Evolutionary conservation across 192 early-diverging fungal genomes (phyloP).

Genomic region (Umbelopsis vinacea): DNA sequence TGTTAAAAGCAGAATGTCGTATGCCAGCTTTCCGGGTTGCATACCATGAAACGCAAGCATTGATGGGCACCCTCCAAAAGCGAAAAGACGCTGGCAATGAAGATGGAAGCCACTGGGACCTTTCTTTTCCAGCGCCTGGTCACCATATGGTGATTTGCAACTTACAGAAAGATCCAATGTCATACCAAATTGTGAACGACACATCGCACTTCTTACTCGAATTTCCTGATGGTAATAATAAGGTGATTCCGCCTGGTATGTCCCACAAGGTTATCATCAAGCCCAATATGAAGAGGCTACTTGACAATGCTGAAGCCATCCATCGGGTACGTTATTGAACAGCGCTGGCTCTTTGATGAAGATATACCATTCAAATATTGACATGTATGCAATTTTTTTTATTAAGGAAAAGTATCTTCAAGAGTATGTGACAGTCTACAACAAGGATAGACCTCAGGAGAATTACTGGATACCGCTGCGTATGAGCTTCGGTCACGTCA

Average conservation of each 20-base stretch:
- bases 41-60: conserved; percentile 48
- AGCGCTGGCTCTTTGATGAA: background rate
- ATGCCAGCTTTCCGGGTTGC: conserved; percentile 54
- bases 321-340: conserved; percentile 50
- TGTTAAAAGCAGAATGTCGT: conserved; percentile 63
- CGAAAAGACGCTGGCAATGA: conserved; percentile 30
- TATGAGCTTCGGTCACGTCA: conserved; percentile 71
- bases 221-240: conserved; percentile 40
- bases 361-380: background rate
- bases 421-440: conserved; percentile 76
- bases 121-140: conserved; percentile 47
- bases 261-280: conserved; percentile 51
- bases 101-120: conserved; percentile 53
- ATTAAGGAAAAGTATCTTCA: conserved; percentile 73
- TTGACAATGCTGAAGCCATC: conserved; percentile 64
- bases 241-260: conserved; percentile 32
- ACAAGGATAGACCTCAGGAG: conserved; percentile 67
- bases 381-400: background rate
- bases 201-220: conserved; percentile 76
- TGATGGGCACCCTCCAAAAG: conserved; percentile 40
- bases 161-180: conserved; percentile 54
- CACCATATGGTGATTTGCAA: conserved; percentile 59
- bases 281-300: conserved; percentile 57
- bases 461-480: conserved; percentile 67
- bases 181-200: conserved; percentile 73